Evolutionary conservation across 805 yeast species (phyloP).

Genomic region (Wickerhamiella allomyrinae): DNA sequence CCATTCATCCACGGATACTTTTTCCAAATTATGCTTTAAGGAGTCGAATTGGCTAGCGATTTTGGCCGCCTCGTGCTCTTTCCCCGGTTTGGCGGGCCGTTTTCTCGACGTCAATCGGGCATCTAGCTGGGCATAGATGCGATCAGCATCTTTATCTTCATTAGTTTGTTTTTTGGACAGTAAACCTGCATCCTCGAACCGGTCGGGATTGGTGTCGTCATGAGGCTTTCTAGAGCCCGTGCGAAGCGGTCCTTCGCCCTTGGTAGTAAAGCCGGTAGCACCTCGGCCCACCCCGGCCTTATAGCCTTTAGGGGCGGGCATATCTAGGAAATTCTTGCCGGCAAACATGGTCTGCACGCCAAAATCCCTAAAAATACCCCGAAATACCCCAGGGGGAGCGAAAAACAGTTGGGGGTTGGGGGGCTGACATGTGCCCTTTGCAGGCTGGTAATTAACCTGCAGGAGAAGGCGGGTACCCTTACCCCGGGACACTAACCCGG

Average conservation of each 20-base stretch:
- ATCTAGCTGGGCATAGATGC: conserved; percentile 55
- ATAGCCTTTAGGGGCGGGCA: conserved; percentile 79
- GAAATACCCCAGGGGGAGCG: too few species aligned
- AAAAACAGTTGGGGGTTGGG: too few species aligned
- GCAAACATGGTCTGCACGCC: background rate
- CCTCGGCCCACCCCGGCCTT: conserved; percentile 92
- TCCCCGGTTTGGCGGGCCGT: conserved; percentile 6
- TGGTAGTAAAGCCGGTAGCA: conserved; percentile 82
- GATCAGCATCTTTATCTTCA: conserved; percentile 70
- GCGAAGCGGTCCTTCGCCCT: conserved; percentile 52
- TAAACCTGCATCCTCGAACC: conserved; percentile 20
- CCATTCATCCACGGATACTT: conserved; percentile 65
- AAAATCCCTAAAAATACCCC: too few species aligned
- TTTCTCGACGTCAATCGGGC: conserved; percentile 24
- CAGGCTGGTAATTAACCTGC: too few species aligned
- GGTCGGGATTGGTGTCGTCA: conserved; percentile 21
- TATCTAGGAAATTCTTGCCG: conserved; percentile 44
- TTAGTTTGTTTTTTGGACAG: conserved; percentile 16
- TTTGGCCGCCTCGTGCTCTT: conserved; percentile 7
- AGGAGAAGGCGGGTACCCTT: too few species aligned
- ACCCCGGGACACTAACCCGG: too few species aligned
- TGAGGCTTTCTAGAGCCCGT: conserved; percentile 20
- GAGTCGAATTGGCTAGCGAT: background rate
- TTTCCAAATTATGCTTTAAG: conserved; percentile 45
- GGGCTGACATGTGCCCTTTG: too few species aligned